Base-by-base conservation (phyloP, 371 early-diverging fungal genomes). In the Fennellomyces sp. region DNA sequence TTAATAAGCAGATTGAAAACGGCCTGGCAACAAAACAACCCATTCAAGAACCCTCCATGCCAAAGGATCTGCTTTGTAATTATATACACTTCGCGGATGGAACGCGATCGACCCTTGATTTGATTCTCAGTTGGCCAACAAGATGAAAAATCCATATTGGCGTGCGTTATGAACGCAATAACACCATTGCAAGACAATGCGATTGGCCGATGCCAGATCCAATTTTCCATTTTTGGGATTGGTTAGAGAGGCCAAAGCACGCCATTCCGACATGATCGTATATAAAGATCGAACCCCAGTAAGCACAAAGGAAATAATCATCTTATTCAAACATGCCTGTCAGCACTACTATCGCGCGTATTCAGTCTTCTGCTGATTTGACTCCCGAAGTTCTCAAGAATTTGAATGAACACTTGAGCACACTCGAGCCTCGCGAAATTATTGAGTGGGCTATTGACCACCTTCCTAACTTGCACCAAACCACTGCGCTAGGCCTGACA, bases 401-500 rank as follows among this genome's bases (percentile, higher is more conserved):
- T 69, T 75, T 94, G 65, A 90, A 92, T 63, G 70, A 82, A 39
- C 72, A 76, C 29, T 80, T 90, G 12, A 66, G 75, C 51, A 81
- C 73, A 41, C 69, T 85, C n/a, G 66, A 87, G 13, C 93, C 97
- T 6, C 79, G 87, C 60, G 87, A 94, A 75, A 87, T 96, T 65
- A 80, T 96, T 33, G 87, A 88, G 51, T 96, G 97, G 97, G 95
- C 94, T 54, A 81, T 89, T 52, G 73, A 88, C 56, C 82, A 88
- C 5, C 76, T 95, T 35, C 91, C 89, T n/a, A 83, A 84, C 36
- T 78, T 97, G 30, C 90, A 85, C 65, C 97, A 97, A 70, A 94
- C 94, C 45, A 95, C 97, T 29, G 94, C 96, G 33, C 94, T 97
- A 73, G 97, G 97, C 5, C 85, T 91, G 49, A 92, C 94, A 17